These are phyloP conservation scores for Fusarium neocosmosporiellum DNA, from an alignment of 2,329 filamentous ascomycete genomes.

Conservation along the genomic window DNA sequence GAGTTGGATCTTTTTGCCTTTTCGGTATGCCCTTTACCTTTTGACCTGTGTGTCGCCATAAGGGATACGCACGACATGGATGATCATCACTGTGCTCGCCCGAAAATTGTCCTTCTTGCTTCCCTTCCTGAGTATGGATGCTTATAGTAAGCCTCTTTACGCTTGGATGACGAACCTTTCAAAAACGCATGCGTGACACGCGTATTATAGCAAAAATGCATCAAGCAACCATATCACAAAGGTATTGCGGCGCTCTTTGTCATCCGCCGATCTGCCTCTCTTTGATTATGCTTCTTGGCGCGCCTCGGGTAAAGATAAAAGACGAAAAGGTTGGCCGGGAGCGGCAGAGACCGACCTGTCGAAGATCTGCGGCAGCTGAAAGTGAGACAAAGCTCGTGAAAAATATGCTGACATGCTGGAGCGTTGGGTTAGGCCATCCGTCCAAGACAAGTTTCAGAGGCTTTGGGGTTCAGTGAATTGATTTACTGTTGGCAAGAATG, in stretches of 20 bases:
- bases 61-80: not conserved
- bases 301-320: not conserved
- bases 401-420: not conserved
- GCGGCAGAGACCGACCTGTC: not conserved
- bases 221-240: not conserved
- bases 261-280: not conserved
- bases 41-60: no score
- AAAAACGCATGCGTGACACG: not conserved
- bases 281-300: not conserved
- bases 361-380: not conserved
- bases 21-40: fast-evolving
- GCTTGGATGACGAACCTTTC: not conserved
- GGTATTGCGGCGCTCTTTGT: not conserved
- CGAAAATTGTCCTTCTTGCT: not conserved
- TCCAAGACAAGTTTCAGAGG: not conserved
- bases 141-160: not conserved
- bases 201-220: not conserved
- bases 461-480: not conserved
- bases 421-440: not conserved
- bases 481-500: not conserved
- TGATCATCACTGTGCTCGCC: not conserved
- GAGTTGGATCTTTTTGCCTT: not conserved
- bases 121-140: not conserved
- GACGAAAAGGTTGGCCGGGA: not conserved
- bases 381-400: not conserved